Evolutionary conservation across 805 yeast genomes (phyloP).

Genomic region (Suhomyces sp.): DNA sequence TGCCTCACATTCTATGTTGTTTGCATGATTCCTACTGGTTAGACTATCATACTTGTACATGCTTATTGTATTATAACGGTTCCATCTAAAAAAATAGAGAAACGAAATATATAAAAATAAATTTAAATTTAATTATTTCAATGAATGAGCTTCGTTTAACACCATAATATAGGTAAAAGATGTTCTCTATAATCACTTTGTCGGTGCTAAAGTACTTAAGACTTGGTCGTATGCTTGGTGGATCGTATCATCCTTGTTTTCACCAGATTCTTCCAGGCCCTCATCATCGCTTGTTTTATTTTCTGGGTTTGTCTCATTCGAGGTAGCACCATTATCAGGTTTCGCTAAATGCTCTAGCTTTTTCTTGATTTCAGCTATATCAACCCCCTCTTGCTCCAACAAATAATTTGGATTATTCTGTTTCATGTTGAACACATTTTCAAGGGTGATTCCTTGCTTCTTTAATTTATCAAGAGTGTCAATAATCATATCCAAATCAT

Average conservation of each 20-base stretch:
- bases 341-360: constrained; percentile 5
- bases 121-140: not conserved
- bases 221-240: constrained; percentile 20
- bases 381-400: constrained; percentile 9
- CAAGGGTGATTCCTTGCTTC: constrained; percentile 30
- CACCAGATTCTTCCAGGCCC: not conserved
- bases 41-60: constrained; percentile 1
- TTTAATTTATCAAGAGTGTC: constrained; percentile 30
- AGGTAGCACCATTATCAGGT: not conserved
- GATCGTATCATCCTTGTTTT: constrained; percentile 8
- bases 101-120: not conserved
- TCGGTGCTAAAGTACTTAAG: constrained; percentile 10
- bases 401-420: constrained; percentile 1
- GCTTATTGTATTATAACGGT: constrained; percentile 1
- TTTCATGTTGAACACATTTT: constrained; percentile 14
- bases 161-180: not conserved
- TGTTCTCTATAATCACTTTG: not conserved
- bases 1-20: not conserved
- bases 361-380: constrained; percentile 11
- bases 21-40: constrained; percentile 4
- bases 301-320: not conserved
- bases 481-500: constrained; percentile 34
- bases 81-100: not conserved
- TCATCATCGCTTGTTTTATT: not conserved
- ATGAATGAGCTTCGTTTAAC: not conserved